Percentiles rank a stretch among this genome's conserved stretches.
Conservation (phyloP, 352 stramenopile species). For the Globisporangium camurandrum region DNA sequence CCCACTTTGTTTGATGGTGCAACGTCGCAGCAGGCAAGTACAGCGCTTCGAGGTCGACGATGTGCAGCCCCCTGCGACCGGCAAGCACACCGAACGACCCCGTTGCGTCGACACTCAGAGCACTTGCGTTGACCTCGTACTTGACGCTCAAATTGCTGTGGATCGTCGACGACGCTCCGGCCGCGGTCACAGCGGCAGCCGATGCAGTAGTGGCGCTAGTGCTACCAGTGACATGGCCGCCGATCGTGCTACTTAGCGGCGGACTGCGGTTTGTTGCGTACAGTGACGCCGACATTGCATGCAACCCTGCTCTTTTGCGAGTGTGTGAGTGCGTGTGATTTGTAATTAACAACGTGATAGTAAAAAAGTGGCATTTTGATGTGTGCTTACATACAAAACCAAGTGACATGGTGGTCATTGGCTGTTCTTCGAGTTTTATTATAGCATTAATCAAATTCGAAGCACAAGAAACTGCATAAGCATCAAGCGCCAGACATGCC, state of each 20-base stretch:
- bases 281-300: conserved; percentile 9
- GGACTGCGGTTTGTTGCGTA: conserved; percentile 7
- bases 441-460: no score
- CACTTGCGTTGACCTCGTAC: conserved; percentile 58
- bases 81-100: conserved; percentile 58
- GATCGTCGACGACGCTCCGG: conserved; percentile 20
- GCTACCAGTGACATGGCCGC: not conserved
- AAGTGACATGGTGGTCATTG: no score
- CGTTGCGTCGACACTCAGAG: conserved; percentile 68
- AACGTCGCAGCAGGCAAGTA: conserved; percentile 48
- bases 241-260: not conserved
- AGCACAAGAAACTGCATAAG: not conserved
- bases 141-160: conserved; percentile 49
- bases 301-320: not conserved
- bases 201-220: not conserved
- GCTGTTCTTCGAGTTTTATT: no score
- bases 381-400: no score
- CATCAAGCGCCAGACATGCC: not conserved
- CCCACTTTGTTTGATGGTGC: conserved; percentile 75
- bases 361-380: not conserved
- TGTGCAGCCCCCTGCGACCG: conserved; percentile 56
- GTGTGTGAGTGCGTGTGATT: not conserved
- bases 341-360: not conserved
- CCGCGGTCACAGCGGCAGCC: not conserved
- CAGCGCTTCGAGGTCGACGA: conserved; percentile 65